These are phyloP conservation scores for Dentipellis sp. DNA, from an alignment of 768 basidiomycete genomes.

Conservation along the genomic window DNA sequence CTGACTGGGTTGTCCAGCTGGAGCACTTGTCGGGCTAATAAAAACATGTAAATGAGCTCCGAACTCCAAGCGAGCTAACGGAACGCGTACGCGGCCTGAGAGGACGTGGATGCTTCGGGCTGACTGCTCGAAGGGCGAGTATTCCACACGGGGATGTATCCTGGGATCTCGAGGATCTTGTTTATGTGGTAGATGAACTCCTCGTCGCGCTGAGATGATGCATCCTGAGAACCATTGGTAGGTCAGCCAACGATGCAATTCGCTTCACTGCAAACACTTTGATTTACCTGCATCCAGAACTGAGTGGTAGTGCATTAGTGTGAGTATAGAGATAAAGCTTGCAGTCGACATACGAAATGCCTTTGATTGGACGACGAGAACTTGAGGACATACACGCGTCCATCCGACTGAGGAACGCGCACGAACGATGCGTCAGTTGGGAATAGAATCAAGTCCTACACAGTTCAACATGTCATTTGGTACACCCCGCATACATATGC, in stretches of 20 bases:
- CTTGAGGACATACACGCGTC: conserved; percentile 80
- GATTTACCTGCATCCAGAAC: conserved; percentile 82
- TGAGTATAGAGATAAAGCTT: background rate
- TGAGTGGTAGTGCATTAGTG: conserved; percentile 20
- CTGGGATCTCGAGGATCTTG: conserved; percentile 57
- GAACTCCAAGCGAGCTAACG: background rate
- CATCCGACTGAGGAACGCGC: conserved; percentile 60
- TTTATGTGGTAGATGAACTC: conserved; percentile 72
- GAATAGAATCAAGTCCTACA: conserved; percentile 79
- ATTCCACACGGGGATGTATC: conserved; percentile 52
- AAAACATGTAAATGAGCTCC: background rate
- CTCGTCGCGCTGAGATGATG: conserved; percentile 53
- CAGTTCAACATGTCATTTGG: background rate
- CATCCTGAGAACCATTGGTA: conserved; percentile 38
- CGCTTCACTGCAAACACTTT: background rate
- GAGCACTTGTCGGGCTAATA: background rate
- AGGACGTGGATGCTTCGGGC: conserved; percentile 38
- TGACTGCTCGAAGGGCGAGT: conserved; percentile 25
- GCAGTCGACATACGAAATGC: conserved; percentile 63
- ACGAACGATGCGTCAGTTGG: conserved; percentile 78
- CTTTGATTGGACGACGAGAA: conserved; percentile 86
- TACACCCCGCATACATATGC: background rate
- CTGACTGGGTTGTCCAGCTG: conserved; percentile 28
- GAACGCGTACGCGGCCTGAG: conserved; percentile 15
- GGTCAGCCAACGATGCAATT: background rate